Evolutionary conservation across 2,329 filamentous ascomycete genomes (phyloP).

Genomic region (Daldinia sp.): DNA sequence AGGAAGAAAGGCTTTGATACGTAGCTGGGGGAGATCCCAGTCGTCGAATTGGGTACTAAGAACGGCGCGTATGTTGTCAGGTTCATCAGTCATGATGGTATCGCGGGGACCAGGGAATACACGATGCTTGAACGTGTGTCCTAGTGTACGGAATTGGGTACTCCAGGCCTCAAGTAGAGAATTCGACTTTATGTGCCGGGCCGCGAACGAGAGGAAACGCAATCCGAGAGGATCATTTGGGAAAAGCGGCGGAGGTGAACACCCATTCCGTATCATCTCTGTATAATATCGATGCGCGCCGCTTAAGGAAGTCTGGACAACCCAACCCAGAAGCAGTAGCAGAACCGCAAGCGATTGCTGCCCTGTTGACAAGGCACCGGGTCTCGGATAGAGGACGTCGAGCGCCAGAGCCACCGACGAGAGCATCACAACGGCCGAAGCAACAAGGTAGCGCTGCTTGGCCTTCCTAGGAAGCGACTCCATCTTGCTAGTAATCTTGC

Average conservation of each 20-base stretch:
- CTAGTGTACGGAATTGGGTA: slow-evolving; percentile 18
- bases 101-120: slow-evolving; percentile 34
- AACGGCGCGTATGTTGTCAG: slow-evolving; percentile 62
- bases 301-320: slow-evolving; percentile 35
- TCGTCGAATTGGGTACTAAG: slow-evolving; percentile 59
- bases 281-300: slow-evolving; percentile 31
- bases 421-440: not conserved
- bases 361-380: not conserved
- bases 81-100: slow-evolving; percentile 40
- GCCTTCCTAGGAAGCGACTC: slow-evolving; percentile 29
- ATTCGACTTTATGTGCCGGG: slow-evolving; percentile 24
- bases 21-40: slow-evolving; percentile 55
- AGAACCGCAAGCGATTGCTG: slow-evolving; percentile 17
- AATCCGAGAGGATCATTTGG: slow-evolving; percentile 40
- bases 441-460: slow-evolving; percentile 34
- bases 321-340: slow-evolving; percentile 22
- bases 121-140: slow-evolving; percentile 41
- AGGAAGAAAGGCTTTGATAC: slow-evolving; percentile 50
- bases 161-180: slow-evolving; percentile 34
- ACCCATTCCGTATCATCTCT: slow-evolving; percentile 31
- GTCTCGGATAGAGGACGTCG: slow-evolving; percentile 27
- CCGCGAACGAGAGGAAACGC: slow-evolving; percentile 39
- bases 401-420: slow-evolving; percentile 15
- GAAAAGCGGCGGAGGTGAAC: slow-evolving; percentile 34
- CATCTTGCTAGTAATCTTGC: slow-evolving; percentile 7